Base-by-base conservation (phyloP, 2,329 filamentous ascomycete genomes). In the Hymenoscyphus fructigenus region DNA sequence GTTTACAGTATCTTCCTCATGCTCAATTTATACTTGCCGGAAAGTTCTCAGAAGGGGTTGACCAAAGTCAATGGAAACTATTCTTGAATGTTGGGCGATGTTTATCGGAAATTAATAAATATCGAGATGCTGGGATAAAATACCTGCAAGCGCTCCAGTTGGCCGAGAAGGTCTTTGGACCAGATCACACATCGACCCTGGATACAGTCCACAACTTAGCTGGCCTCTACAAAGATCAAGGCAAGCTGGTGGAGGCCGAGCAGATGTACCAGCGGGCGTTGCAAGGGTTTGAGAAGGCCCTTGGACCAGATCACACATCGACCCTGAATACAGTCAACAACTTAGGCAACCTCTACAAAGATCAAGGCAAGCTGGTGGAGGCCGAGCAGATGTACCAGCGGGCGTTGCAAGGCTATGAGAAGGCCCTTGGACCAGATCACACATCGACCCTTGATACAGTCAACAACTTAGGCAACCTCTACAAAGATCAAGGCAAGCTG, bases 341-440 rank as follows among this genome's bases (percentile, higher is more conserved):
- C 55, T 41, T 63, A 36, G 61, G 14, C 10, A 20, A 32, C 12
- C 26, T 63, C 17, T 59, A 47, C 38, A 9, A 10, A 10, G 14
- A 38, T 32, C 56, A 63, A 57, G 61, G 56, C 20, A 63, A 59
- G 61, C 38, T 58, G 15, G 36, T 17, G 14, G 61, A 63, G 55
- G 61, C 62, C 10, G 57, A 64, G 56, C 6, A 12, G 50, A 60
- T 57, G 4, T 57, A 58, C 17, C 34, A 50, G 38, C 61, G 53
- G 26, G 59, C 44, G 58, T 47, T 59, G 38, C 29, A 68, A 69
- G 67, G 71, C 32, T 63, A 65, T 1, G 66, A 74, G 57, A 72
- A n/a, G n/a, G n/a, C n/a, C n/a, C n/a, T n/a, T n/a, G n/a, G n/a
- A n/a, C n/a, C n/a, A n/a, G n/a, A n/a, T 68, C 44, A 56, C 71